Conservation (phyloP, 2,329 filamentous ascomycete species). For the Talaromyces sp. region DNA sequence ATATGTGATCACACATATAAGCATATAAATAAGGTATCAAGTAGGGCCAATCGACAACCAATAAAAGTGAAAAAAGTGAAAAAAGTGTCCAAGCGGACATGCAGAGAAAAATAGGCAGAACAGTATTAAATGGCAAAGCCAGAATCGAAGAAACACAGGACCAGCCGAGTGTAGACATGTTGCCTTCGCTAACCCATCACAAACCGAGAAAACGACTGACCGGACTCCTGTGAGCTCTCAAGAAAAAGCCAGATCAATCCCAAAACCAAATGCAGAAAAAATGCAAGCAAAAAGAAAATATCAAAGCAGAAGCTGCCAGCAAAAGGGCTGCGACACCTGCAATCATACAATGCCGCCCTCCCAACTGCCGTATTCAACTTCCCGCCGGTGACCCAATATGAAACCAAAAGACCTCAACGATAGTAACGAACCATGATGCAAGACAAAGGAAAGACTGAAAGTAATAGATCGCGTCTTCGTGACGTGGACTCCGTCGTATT, state of each 20-base stretch:
- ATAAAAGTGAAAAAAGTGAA: conserved; percentile 4
- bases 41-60: conserved; percentile 15
- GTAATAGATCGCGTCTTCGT: conserved; percentile 8
- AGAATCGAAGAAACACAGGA: conserved; percentile 39
- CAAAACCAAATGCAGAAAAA: conserved; percentile 24
- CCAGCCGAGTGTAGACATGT: conserved; percentile 42
- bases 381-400: conserved; percentile 35
- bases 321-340: conserved; percentile 24
- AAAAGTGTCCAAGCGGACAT: conserved; percentile 21
- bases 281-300: conserved; percentile 22
- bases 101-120: conserved; percentile 25
- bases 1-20: conserved; percentile 25
- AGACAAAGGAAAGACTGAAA: neutral
- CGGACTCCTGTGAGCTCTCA: conserved; percentile 40
- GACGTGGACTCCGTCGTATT: conserved; percentile 14
- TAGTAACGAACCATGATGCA: conserved; percentile 17
- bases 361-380: conserved; percentile 24
- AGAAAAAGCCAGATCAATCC: conserved; percentile 20
- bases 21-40: conserved; percentile 20
- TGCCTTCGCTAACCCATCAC: conserved; percentile 29
- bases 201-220: conserved; percentile 37
- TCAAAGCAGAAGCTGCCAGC: conserved; percentile 25
- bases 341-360: conserved; percentile 28
- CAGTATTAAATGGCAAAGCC: conserved; percentile 34
- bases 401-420: conserved; percentile 31